phyloP scores from a whole-genome alignment of 108 stramenopile species.

The Schizochytrium sp. region DNA sequence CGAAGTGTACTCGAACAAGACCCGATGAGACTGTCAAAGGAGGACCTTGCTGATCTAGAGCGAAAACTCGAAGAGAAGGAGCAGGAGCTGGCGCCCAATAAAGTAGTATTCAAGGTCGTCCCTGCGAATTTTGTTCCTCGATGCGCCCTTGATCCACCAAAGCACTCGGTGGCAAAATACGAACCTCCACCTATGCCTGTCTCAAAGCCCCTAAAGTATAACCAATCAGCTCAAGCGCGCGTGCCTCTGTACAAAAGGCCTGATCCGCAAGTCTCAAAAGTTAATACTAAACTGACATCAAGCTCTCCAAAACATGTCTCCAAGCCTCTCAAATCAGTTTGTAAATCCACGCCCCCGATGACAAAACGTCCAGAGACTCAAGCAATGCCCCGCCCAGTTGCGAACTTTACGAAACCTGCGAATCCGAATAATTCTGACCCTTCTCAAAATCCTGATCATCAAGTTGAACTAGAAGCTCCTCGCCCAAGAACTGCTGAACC shows the following conservation, averaged over 20 bases:
- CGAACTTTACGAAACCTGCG: background rate
- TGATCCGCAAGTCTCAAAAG: too few relatives aligned
- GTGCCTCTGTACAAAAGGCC: too few relatives aligned
- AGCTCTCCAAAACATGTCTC: too few relatives aligned
- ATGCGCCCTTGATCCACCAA: slow-evolving; percentile 32
- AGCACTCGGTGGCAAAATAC: background rate
- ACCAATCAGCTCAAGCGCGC: too few relatives aligned
- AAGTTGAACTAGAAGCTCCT: background rate
- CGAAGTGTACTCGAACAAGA: slow-evolving; percentile 19
- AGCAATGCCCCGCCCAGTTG: background rate
- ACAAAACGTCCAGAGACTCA: too few relatives aligned
- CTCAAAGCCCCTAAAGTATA: background rate
- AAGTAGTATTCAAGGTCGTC: background rate
- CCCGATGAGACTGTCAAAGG: background rate
- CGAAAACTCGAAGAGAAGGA: background rate
- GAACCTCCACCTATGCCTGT: slow-evolving; percentile 13
- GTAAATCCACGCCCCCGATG: too few relatives aligned
- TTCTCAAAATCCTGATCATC: background rate
- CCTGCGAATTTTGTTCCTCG: slow-evolving; percentile 2
- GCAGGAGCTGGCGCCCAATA: background rate
- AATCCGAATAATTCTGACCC: background rate
- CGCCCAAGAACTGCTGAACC: slow-evolving; percentile 4
- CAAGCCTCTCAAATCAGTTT: too few relatives aligned
- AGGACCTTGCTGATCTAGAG: slow-evolving; percentile 23
- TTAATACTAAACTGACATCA: too few relatives aligned